Conservation (phyloP, 768 basidiomycete species). For the Podaxis carcinomalis region DNA sequence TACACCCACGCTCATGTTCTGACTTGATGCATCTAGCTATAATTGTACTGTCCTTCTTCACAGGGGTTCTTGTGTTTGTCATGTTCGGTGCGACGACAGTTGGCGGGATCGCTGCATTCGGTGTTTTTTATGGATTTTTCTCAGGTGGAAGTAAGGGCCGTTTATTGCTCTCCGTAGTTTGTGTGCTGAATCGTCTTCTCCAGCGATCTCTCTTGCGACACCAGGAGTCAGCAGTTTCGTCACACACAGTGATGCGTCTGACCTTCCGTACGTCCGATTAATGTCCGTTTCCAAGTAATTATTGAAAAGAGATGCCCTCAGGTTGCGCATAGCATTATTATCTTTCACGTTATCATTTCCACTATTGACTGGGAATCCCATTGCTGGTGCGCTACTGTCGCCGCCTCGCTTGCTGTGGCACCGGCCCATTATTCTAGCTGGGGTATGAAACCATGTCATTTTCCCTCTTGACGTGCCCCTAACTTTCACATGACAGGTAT, state of each 20-base stretch:
- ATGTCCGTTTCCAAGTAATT: neutral
- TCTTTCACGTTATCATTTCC: slow-evolving; percentile 42
- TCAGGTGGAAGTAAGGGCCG: slow-evolving; percentile 43
- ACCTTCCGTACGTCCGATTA: slow-evolving; percentile 35
- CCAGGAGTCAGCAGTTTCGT: slow-evolving; percentile 35
- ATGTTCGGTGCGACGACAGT: slow-evolving; percentile 43
- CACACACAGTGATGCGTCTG: slow-evolving; percentile 35
- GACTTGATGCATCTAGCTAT: slow-evolving; percentile 28
- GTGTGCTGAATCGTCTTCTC: neutral
- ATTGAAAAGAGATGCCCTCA: slow-evolving; percentile 11
- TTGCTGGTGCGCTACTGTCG: slow-evolving; percentile 46
- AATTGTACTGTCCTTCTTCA: slow-evolving; percentile 34
- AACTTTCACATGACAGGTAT: slow-evolving; percentile 19
- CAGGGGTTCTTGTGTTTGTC: slow-evolving; percentile 43
- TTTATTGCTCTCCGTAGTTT: neutral
- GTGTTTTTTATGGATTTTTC: slow-evolving; percentile 50
- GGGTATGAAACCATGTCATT: slow-evolving; percentile 24
- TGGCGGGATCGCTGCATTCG: slow-evolving; percentile 40
- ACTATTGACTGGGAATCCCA: slow-evolving; percentile 45
- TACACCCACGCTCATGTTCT: neutral
- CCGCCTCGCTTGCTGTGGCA: slow-evolving; percentile 34
- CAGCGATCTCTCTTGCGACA: slow-evolving; percentile 37
- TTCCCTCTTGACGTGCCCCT: neutral
- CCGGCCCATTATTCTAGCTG: slow-evolving; percentile 39
- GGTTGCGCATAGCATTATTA: slow-evolving; percentile 37